A percentile compares a stretch with the other conserved stretches of the same genome.
These are phyloP conservation scores for Aspergillus quadrilineatus DNA, from an alignment of 2,329 filamentous ascomycete species.

Conservation along the genomic window DNA sequence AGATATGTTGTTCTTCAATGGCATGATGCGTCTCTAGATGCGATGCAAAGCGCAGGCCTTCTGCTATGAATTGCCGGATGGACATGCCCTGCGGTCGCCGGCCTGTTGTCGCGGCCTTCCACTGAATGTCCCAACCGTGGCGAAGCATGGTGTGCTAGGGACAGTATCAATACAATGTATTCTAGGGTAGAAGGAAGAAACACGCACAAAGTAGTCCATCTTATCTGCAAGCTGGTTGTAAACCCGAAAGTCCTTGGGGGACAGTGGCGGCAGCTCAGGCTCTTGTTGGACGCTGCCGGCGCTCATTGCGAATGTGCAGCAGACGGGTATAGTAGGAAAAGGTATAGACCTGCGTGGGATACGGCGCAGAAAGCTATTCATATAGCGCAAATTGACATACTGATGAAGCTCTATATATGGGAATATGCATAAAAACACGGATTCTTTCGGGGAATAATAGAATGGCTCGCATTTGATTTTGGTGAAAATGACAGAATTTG, in stretches of 20 bases:
- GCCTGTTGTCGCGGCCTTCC: neutral
- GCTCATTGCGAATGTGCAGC: constrained; percentile 14
- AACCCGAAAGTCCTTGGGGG: neutral
- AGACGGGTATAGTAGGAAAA: neutral
- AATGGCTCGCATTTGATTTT: too few relatives aligned
- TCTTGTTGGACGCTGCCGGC: too few relatives aligned
- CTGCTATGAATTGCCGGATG: constrained; percentile 5
- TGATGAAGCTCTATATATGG: too few relatives aligned
- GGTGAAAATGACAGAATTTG: too few relatives aligned
- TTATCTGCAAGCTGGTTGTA: neutral
- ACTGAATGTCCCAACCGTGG: constrained; percentile 4
- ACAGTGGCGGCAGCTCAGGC: neutral
- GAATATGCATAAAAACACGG: too few relatives aligned
- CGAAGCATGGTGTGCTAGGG: neutral
- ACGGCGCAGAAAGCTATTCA: too few relatives aligned
- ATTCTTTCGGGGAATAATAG: too few relatives aligned
- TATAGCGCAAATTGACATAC: too few relatives aligned
- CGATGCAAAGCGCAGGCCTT: constrained; percentile 5
- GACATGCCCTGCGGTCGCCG: neutral
- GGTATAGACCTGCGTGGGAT: neutral
- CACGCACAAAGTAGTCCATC: neutral
- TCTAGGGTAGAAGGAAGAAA: too few relatives aligned
- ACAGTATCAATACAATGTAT: too few relatives aligned
- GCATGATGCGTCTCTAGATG: constrained; percentile 8
- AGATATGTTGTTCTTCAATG: constrained; percentile 11